Evolutionary conservation across 2,329 filamentous ascomycete species (phyloP).

Genomic region (Hypoxylon sp.): DNA sequence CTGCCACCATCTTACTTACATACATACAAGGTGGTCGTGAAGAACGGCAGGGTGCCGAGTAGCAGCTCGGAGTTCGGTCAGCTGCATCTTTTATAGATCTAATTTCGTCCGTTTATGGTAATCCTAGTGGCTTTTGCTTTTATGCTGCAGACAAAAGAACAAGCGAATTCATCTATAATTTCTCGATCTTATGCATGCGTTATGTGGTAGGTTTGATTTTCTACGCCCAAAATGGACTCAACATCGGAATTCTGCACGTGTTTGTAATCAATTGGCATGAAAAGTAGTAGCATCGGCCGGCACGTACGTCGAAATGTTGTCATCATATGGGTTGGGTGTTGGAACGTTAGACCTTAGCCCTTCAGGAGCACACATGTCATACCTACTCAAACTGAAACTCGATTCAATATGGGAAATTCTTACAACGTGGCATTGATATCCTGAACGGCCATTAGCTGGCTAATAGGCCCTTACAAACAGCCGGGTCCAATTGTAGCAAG

Average conservation of each 20-base stretch:
- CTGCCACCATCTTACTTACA: background rate
- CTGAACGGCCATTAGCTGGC: constrained; percentile 1
- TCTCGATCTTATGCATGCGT: constrained; percentile 14
- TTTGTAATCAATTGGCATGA: constrained; percentile 1
- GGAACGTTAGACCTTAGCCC: constrained; percentile 13
- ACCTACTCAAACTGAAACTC: constrained; percentile 31
- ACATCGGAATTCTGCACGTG: constrained; percentile 19
- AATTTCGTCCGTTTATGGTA: constrained; percentile 18
- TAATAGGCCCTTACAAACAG: constrained; percentile 11
- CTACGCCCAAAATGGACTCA: constrained; percentile 8
- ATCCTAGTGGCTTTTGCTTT: constrained; percentile 1
- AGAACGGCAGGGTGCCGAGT: constrained; percentile 14
- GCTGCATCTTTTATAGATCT: constrained; percentile 26
- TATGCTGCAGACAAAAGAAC: background rate
- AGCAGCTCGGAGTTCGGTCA: constrained; percentile 39
- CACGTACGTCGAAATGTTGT: background rate
- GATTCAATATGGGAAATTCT: constrained; percentile 28
- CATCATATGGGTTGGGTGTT: constrained; percentile 13
- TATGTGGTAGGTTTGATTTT: constrained; percentile 11
- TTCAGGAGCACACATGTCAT: background rate
- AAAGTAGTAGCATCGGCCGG: background rate
- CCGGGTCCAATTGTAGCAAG: constrained; percentile 21
- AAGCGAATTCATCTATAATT: constrained; percentile 1
- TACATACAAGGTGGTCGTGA: constrained; percentile 8
- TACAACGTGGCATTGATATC: constrained; percentile 17